Base-by-base conservation (phyloP, 345 rosid genomes). In the Populus alba region DNA sequence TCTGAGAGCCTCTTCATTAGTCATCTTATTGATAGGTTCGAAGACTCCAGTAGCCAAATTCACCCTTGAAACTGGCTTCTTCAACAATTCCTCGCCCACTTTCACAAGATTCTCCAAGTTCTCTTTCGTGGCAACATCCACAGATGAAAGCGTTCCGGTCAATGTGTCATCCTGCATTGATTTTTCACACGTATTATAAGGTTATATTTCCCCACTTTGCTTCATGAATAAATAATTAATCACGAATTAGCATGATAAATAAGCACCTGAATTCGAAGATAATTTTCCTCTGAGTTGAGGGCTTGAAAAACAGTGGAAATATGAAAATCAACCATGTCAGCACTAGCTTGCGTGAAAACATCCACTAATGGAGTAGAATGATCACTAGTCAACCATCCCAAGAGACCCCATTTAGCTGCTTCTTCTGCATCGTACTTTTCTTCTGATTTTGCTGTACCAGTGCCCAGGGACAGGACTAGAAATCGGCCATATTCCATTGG, bases 381-480 rank as follows among this genome's bases (percentile, higher is more conserved):
- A 41, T 78, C 87, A 8, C 82, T 72, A 53, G 86, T 87, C 62
- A 90, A 83, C 97, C 97, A 92, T 27, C 92, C 88, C 53, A 90
- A 17, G 27, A 92, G 1, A 20, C 92, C 94, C 97, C 97, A 92
- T 33, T 80, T 77, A 8, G 94, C 93, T 6, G 86, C 91, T 29
- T 83, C 75, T 1, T 35, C 5, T 1, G 97, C 94, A 25, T 33
- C 39, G 71, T 77, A 89, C 73, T 83, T 89, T 65, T 79, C 86
- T 67, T 86, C 86, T 0, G 12, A 8, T 59, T 86, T 90, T n/a
- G 27, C 71, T 1, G 80, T 41, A 1, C 97, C 93, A 0, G 94
- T 88, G 51, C 97, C 97, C 22, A 89, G 81, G 0, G 97, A 92
- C 16, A 92, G 82, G 17, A 92, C 90, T 33, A 88, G 77, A 78